Conservation (phyloP, 306 rosid species). For the Sicyos edulis region DNA sequence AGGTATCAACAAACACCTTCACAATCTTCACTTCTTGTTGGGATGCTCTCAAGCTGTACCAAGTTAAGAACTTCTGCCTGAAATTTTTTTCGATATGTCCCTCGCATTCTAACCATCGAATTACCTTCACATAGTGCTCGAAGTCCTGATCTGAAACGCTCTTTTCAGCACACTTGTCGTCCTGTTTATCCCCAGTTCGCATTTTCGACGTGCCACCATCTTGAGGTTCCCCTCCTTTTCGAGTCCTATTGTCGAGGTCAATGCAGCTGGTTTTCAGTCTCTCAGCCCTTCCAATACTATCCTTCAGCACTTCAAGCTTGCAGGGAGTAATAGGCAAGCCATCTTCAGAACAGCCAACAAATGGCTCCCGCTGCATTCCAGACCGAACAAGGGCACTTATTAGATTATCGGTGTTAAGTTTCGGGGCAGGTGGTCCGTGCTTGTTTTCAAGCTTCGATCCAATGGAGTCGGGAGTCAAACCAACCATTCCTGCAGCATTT, state of each 20-base stretch:
- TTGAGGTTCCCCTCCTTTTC: conserved; percentile 56
- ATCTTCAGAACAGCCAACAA: conserved; percentile 47
- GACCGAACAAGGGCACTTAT: conserved; percentile 44
- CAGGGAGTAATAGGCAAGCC: conserved; percentile 82
- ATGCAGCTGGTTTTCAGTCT: conserved; percentile 59
- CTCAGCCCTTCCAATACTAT: conserved; percentile 51
- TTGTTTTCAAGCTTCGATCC: conserved; percentile 40
- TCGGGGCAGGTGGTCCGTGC: conserved; percentile 43
- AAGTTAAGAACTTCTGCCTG: conserved; percentile 91
- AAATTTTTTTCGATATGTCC: conserved; percentile 92
- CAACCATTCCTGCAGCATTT: conserved; percentile 29
- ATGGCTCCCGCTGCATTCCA: conserved; percentile 57
- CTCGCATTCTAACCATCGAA: conserved; percentile 85
- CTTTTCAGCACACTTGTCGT: conserved; percentile 41
- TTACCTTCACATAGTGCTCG: conserved; percentile 83
- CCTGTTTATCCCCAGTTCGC: conserved; percentile 52
- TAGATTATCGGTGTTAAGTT: conserved; percentile 47
- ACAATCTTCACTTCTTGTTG: conserved; percentile 68
- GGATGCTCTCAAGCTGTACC: conserved; percentile 93
- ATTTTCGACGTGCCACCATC: conserved; percentile 74
- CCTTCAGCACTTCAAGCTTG: conserved; percentile 63
- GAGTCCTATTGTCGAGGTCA: conserved; percentile 50
- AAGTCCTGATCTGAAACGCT: conserved; percentile 51
- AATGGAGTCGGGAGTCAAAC: conserved; percentile 19
- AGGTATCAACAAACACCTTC: conserved; percentile 74